Conservation (phyloP, 352 stramenopile genomes). For the Phytopythium vexans region DNA sequence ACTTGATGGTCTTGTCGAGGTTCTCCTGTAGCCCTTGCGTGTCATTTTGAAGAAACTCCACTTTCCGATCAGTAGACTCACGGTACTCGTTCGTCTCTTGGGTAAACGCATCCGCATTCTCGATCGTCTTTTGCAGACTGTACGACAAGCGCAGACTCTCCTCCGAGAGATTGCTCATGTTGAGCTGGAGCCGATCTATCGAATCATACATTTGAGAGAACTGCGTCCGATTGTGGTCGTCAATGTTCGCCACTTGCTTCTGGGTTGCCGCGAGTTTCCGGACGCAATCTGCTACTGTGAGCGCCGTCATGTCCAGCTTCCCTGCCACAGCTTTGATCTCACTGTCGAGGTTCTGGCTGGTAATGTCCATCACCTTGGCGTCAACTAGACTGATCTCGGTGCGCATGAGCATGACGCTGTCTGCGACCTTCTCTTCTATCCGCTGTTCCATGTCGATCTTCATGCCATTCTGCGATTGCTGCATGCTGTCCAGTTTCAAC, state of each 20-base stretch:
- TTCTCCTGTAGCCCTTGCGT: conserved; percentile 37
- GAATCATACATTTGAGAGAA: conserved; percentile 67
- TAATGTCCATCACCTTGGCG: conserved; percentile 40
- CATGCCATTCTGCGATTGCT: conserved; percentile 34
- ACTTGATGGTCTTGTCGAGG: conserved; percentile 46
- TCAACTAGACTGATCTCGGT: conserved; percentile 51
- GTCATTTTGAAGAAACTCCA: conserved; percentile 35
- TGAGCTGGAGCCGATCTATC: conserved; percentile 55
- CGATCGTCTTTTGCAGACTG: conserved; percentile 57
- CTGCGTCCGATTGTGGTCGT: conserved; percentile 59
- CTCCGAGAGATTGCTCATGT: conserved; percentile 66
- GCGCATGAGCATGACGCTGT: conserved; percentile 45
- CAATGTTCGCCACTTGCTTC: conserved; percentile 46
- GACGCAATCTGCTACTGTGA: conserved; percentile 48
- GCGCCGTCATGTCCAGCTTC: conserved; percentile 55
- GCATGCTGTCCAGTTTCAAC: conserved; percentile 36
- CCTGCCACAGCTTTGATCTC: conserved; percentile 48
- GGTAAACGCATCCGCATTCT: conserved; percentile 40
- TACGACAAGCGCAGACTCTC: conserved; percentile 70
- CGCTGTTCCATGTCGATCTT: conserved; percentile 51
- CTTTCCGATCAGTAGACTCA: conserved; percentile 28
- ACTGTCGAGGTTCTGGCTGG: conserved; percentile 53
- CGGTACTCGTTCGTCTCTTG: conserved; percentile 48
- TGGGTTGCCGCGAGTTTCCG: conserved; percentile 54
- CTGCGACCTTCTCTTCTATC: conserved; percentile 50